Evolutionary conservation across 352 stramenopile species (phyloP).

Genomic region (Phytophthora idaei): DNA sequence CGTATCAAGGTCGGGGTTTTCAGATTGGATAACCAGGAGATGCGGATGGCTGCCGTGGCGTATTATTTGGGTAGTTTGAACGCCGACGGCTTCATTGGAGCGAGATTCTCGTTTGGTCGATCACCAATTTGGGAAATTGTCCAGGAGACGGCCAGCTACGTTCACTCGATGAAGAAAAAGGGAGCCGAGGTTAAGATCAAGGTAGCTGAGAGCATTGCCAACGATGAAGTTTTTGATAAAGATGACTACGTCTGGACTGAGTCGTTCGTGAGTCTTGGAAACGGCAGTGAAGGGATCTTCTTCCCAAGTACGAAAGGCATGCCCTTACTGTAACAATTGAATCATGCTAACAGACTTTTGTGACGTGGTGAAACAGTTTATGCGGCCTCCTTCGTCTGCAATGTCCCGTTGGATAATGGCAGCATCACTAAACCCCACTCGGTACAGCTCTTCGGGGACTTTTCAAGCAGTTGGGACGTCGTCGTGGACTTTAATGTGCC

Average conservation of each 20-base stretch:
- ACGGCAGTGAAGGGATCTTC: slow-evolving; percentile 43
- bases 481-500: slow-evolving; percentile 51
- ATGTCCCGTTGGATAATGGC: background rate
- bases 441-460: slow-evolving; percentile 52
- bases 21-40: slow-evolving; percentile 45
- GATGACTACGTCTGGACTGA: slow-evolving; percentile 56
- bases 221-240: slow-evolving; percentile 10
- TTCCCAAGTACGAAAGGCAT: slow-evolving; percentile 51
- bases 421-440: background rate
- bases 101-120: slow-evolving; percentile 47
- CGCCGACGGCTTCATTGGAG: slow-evolving; percentile 60
- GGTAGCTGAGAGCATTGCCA: slow-evolving; percentile 8
- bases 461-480: slow-evolving; percentile 65
- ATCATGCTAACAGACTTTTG: background rate
- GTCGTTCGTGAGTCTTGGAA: slow-evolving; percentile 43
- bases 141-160: slow-evolving; percentile 22
- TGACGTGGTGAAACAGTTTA: slow-evolving; percentile 39
- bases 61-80: slow-evolving; percentile 58
- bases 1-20: slow-evolving; percentile 45
- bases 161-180: slow-evolving; percentile 11
- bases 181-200: slow-evolving; percentile 1
- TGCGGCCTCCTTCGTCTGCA: slow-evolving; percentile 39
- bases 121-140: slow-evolving; percentile 45
- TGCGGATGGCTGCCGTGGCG: slow-evolving; percentile 38
- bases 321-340: too few relatives aligned